phyloP scores from a whole-genome alignment of 2,329 filamentous ascomycete species.

The Diatrype stigma region DNA sequence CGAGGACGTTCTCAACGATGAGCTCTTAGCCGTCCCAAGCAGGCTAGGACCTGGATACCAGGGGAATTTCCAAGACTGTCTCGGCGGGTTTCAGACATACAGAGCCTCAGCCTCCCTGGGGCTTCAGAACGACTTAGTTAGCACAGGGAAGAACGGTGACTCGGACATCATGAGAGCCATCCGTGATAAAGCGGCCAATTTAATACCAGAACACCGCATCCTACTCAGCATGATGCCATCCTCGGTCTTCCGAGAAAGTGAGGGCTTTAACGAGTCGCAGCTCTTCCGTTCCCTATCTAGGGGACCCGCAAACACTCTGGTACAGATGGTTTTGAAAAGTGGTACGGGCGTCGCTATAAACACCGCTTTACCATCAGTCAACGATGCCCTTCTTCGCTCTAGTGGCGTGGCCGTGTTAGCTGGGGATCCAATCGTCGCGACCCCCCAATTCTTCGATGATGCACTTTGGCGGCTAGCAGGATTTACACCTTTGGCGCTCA shows the following conservation, averaged over 20 bases:
- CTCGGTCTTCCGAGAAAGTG: constrained; percentile 76
- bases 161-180: constrained; percentile 92
- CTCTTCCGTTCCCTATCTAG: constrained; percentile 73
- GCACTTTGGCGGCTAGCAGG: constrained; percentile 91
- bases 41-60: constrained; percentile 87
- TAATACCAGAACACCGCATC: constrained; percentile 78
- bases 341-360: constrained; percentile 83
- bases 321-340: constrained; percentile 66
- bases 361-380: constrained; percentile 78
- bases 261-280: constrained; percentile 72
- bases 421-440: constrained; percentile 75
- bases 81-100: constrained; percentile 96
- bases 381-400: constrained; percentile 77
- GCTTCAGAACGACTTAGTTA: constrained; percentile 83
- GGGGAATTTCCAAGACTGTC: constrained; percentile 93
- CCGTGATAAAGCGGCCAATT: constrained; percentile 73
- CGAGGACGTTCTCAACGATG: constrained; percentile 82
- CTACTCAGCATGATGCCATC: constrained; percentile 79
- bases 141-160: constrained; percentile 82
- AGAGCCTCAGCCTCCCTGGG: constrained; percentile 87
- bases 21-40: constrained; percentile 85
- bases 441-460: constrained; percentile 84
- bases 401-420: constrained; percentile 80
- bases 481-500: constrained; percentile 79
- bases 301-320: constrained; percentile 62